Evolutionary conservation across 306 rosid genomes (phyloP), one percentile per base, ranked within the genome.

Genomic region (Citrullus amarus): DNA sequence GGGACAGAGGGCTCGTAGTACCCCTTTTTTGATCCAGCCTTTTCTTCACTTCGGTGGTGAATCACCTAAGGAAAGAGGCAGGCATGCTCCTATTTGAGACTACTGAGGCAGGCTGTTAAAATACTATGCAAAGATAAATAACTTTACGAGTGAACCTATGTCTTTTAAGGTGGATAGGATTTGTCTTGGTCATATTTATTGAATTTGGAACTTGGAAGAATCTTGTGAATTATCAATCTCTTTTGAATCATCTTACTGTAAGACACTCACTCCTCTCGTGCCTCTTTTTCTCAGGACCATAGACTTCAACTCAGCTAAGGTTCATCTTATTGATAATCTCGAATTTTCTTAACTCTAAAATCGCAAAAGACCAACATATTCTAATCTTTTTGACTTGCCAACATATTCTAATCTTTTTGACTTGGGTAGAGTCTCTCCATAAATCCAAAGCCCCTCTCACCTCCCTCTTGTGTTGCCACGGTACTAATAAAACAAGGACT

Each of bases 201-300:
- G 30, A 39, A 39, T 67, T 8, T 67, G 72, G 46, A 32, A 66
- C 46, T 36, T 34, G 72, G 72, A 66, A 66, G 46, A 34, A 66
- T 66, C 14, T 66, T 8, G 14, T 34, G 72, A 15, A 32, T 63
- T 63, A 9, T 63, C 71, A 15, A 10, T 65, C 48, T 38, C 71
- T 36, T 34, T 32, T 65, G 25, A 61, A 65, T 36, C 71, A 36
- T 44, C 46, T 65, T 36, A 65, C 25, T 65, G 22, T 62, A 32
- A 62, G 18, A 20, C 14, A n/a, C 39, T 60, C 66, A 20, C 36
- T 60, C 17, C 39, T n/a, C 28, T 57, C 10, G 25, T 13, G 15
- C 65, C 32, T 22, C 36, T 22, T 81, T 84, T 90, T 86, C 91
- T 41, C 9, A 41, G 9, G 44, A 41, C 44, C 44, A 6, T 41